Evolutionary conservation across 2,329 filamentous ascomycete genomes (phyloP), one percentile per base, ranked within the genome.

Genomic region (Aspergillus ochraceoroseus): DNA sequence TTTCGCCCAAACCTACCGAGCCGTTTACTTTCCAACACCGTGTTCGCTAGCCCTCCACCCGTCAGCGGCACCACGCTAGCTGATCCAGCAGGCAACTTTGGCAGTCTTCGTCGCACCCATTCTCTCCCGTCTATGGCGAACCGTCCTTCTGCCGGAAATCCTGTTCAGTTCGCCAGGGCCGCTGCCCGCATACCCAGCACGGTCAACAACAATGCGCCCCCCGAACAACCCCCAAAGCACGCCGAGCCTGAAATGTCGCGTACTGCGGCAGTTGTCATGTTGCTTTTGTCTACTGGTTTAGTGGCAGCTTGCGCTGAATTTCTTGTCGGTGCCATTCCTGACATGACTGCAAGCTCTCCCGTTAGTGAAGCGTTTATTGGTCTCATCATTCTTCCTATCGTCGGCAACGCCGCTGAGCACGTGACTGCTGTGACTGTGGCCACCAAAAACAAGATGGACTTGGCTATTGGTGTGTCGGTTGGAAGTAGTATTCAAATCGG

Each of bases 391-490:
- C 68, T 89, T 3, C 85, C 85, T 4, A 87, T 89, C 51, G 84
- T 88, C 12, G 83, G 84, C 28, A 89, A 89, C 54, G 85, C 85
- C 2, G 85, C 84, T 7, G 85, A 89, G 66, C 84, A 88, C 69
- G 83, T 85, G 13, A 88, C 85, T 0, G 85, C 85, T 5, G 83
- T 89, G 38, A 85, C 80, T 0, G 85, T 89, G 1, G 85, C 85
- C 5, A 75, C 82, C 53, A 87, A 88, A 71, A 86, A 88, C 65
- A 89, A 89, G 66, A 87, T 88, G 82, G 85, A 89, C 56, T 69
- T 89, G 6, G 82, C 85, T 2, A 88, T 89, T 48, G 85, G 84
- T 57, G 83, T 89, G 7, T 85, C 84, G 8, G 82, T 89, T 22
- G 85, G 85, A 18, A 85, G 80, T 7, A 85, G 81, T 53, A 89